Percentiles rank a stretch among this genome's conserved stretches.
phyloP scores from a whole-genome alignment of 2,329 filamentous ascomycete genomes.

The Epichloe scottii region DNA sequence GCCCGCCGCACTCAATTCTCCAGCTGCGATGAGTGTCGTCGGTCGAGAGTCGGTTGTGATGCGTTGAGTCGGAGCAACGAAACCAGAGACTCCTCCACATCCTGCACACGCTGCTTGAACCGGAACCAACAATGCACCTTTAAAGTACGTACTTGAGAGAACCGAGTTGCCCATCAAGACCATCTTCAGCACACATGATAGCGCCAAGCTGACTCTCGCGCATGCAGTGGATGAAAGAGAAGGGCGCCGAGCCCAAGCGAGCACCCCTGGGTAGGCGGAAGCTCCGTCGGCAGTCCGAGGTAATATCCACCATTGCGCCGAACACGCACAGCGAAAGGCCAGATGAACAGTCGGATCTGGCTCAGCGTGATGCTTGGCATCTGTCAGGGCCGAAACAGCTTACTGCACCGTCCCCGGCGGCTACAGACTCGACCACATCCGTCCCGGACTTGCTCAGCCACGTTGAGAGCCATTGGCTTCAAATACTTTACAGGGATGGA shows the following conservation, averaged over 20 bases:
- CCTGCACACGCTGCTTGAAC: constrained; percentile 47
- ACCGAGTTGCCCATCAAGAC: too few species aligned
- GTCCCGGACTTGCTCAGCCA: background rate
- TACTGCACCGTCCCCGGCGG: background rate
- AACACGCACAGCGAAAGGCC: background rate
- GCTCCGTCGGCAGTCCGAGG: background rate
- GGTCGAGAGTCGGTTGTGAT: constrained; percentile 20
- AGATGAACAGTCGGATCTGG: background rate
- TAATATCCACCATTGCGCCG: background rate
- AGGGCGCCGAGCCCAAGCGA: background rate
- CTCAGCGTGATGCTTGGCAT: background rate
- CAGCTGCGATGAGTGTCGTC: constrained; percentile 20
- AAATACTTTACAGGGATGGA: constrained; percentile 20
- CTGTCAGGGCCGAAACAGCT: background rate
- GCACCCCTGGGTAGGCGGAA: constrained; percentile 1
- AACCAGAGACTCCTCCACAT: constrained; percentile 50
- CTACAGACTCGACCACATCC: constrained; percentile 3
- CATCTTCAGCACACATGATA: too few species aligned
- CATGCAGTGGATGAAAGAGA: constrained; percentile 4
- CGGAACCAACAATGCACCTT: constrained; percentile 17
- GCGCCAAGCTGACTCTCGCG: too few species aligned
- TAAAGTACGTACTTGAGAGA: constrained; percentile 10
- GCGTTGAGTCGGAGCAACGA: constrained; percentile 22
- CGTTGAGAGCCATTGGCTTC: constrained; percentile 13
- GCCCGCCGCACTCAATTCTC: constrained; percentile 23